A percentile compares a stretch with the other conserved stretches of the same genome.
These are phyloP conservation scores for Pichia terricola DNA, from an alignment of 1,139 yeast species.

Conservation along the genomic window DNA sequence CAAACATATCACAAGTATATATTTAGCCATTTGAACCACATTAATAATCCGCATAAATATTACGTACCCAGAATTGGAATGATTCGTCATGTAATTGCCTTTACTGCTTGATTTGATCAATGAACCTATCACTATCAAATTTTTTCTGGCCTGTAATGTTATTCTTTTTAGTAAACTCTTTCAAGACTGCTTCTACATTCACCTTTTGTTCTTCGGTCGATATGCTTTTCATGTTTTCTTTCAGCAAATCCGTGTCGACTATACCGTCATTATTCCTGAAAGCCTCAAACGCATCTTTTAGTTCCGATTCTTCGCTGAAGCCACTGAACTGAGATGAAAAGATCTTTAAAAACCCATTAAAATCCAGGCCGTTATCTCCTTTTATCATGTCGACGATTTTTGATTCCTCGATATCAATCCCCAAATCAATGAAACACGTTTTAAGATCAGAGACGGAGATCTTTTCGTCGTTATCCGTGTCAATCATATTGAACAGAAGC, in stretches of 20 bases:
- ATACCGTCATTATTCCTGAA: slow-evolving; percentile 30
- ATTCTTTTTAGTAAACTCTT: slow-evolving; percentile 45
- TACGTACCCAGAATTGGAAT: no score
- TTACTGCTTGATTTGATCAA: slow-evolving; percentile 31
- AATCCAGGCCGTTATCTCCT: slow-evolving; percentile 39
- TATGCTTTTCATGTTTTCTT: slow-evolving; percentile 37
- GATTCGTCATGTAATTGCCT: no score
- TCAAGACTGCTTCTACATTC: slow-evolving; percentile 22
- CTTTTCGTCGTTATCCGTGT: slow-evolving; percentile 70
- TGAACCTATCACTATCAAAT: slow-evolving; percentile 51
- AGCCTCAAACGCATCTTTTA: slow-evolving; percentile 53
- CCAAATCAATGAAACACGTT: slow-evolving; percentile 29
- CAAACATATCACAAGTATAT: no score
- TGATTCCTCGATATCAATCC: slow-evolving; percentile 2
- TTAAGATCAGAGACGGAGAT: slow-evolving; percentile 52
- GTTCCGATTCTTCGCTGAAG: slow-evolving; percentile 51
- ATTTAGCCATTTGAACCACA: no score
- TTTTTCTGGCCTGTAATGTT: slow-evolving; percentile 48
- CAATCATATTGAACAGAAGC: slow-evolving; percentile 48
- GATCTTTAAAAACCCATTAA: slow-evolving; percentile 60
- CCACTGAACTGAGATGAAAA: slow-evolving; percentile 52
- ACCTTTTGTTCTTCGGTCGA: slow-evolving; percentile 40
- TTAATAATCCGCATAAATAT: no score
- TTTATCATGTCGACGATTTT: slow-evolving; percentile 22
- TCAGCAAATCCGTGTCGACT: slow-evolving; percentile 39